phyloP scores from a whole-genome alignment of 331 rosid species.

The Dryas integrifolia region DNA sequence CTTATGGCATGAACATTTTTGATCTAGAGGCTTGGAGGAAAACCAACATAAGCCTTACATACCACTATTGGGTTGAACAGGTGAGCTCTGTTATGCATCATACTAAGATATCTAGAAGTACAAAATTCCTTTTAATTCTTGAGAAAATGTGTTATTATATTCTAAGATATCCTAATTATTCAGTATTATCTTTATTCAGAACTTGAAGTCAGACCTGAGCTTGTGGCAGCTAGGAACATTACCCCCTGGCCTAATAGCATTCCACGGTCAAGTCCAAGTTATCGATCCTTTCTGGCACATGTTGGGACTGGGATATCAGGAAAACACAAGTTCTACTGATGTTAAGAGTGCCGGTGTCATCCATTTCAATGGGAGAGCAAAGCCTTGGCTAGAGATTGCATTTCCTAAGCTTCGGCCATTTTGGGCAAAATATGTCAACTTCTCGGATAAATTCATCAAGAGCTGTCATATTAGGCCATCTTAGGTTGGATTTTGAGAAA shows the following conservation, averaged over 20 bases:
- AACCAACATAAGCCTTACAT: slow-evolving; percentile 84
- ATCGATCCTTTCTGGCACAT: slow-evolving; percentile 98
- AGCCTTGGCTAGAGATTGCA: slow-evolving; percentile 98
- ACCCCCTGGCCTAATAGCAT: slow-evolving; percentile 98
- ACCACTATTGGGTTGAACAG: slow-evolving; percentile 90
- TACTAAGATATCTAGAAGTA: too few relatives aligned
- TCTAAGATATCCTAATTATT: not conserved
- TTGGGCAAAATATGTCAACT: slow-evolving; percentile 79
- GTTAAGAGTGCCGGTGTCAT: slow-evolving; percentile 82
- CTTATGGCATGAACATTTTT: slow-evolving; percentile 97
- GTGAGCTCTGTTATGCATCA: slow-evolving; percentile 29
- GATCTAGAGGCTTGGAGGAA: slow-evolving; percentile 96
- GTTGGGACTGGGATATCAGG: slow-evolving; percentile 96
- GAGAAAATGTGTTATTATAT: not conserved
- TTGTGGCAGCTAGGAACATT: slow-evolving; percentile 98
- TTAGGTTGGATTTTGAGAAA: slow-evolving; percentile 43
- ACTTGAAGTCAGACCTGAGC: slow-evolving; percentile 93
- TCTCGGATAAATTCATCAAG: slow-evolving; percentile 89
- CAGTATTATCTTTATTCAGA: slow-evolving; percentile 46
- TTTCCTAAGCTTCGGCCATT: slow-evolving; percentile 70
- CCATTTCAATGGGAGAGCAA: slow-evolving; percentile 97
- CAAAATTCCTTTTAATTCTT: not conserved
- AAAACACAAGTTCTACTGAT: slow-evolving; percentile 65
- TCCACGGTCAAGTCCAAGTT: slow-evolving; percentile 78
- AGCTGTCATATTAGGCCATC: slow-evolving; percentile 76